Evolutionary conservation across 352 stramenopile species (phyloP).

Genomic region (Halophytophthora batemanensis): DNA sequence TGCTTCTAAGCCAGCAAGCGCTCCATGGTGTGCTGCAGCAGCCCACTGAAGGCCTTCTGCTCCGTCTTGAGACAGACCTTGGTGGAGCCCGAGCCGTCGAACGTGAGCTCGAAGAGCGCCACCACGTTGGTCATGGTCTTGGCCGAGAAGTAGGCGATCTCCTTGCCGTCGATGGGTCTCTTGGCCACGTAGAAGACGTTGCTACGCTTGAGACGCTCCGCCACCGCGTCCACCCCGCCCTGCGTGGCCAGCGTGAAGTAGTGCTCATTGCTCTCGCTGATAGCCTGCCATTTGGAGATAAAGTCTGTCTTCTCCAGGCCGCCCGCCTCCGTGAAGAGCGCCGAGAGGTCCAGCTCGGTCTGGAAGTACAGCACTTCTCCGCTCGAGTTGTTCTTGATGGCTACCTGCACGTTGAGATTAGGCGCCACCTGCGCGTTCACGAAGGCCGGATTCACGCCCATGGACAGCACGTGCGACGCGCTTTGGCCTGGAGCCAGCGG

Average conservation of each 20-base stretch:
- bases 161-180: conserved; percentile 91
- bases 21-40: conserved; percentile 91
- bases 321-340: conserved; percentile 86
- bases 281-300: conserved; percentile 95
- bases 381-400: conserved; percentile 96
- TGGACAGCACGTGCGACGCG: conserved; percentile 63
- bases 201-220: conserved; percentile 80
- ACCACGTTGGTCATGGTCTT: conserved; percentile 92
- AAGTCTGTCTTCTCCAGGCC: conserved; percentile 92
- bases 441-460: conserved; percentile 78
- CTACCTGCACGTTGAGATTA: conserved; percentile 91
- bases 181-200: conserved; percentile 96
- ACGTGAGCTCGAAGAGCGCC: conserved; percentile 94
- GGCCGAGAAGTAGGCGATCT: conserved; percentile 95
- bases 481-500: conserved; percentile 69
- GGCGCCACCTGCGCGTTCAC: conserved; percentile 73
- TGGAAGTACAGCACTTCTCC: conserved; percentile 96
- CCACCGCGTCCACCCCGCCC: conserved; percentile 80
- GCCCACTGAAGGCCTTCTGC: conserved; percentile 84
- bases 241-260: conserved; percentile 88
- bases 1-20: conserved; percentile 39
- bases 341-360: conserved; percentile 88
- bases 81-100: conserved; percentile 88
- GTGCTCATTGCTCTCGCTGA: conserved; percentile 94
- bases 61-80: conserved; percentile 96